Base-by-base conservation (phyloP, 176 grass and related monocot species). In the Aechmea fasciata region DNA sequence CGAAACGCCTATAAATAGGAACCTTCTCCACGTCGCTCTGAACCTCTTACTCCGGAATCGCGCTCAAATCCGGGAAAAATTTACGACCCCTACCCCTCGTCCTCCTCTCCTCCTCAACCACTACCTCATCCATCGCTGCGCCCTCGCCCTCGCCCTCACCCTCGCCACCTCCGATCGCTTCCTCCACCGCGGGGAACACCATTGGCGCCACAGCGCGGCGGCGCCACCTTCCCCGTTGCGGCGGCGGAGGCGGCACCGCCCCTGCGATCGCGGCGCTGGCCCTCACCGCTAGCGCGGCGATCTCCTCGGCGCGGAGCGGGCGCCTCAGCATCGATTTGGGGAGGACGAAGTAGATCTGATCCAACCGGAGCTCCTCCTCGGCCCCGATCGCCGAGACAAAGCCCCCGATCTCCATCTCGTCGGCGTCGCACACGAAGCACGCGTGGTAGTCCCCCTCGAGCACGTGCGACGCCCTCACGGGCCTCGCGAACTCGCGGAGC, bases 301-400 rank as follows among this genome's bases (percentile, higher is more conserved):
- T 76, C 55, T 92, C 89, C 48, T 92, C 89, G 13, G 71, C 26
- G n/a, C 61, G 74, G 7, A 97, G 77, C 9, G 64, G 24, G 20
- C 77, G 83, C 29, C 77, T 85, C 73, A 79, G 76, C 79, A 83
- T 83, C 48, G 83, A 67, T 25, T 13, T 54, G 1, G 82, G 89
- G 53, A 97, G 83, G 52, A 87, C 74, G 79, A 97, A 97, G 75
- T 97, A 97, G 71, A 97, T 91, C 81, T 97, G 86, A 52, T 89
- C 93, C 9, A 70, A 77, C 64, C 69, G 69, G 50, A 97, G 74
- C 77, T 83, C 79, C 50, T 81, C 87, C 22, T 20, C 54, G 3
- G 15, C 66, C 1, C 12, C 63, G 1, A 82, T 63, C 57, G 70
- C 84, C 3, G 59, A 54, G 6, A 97, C 52, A 57, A 67, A 50